Conservation (phyloP, 805 yeast genomes). For the Debaryomyces castellii region DNA sequence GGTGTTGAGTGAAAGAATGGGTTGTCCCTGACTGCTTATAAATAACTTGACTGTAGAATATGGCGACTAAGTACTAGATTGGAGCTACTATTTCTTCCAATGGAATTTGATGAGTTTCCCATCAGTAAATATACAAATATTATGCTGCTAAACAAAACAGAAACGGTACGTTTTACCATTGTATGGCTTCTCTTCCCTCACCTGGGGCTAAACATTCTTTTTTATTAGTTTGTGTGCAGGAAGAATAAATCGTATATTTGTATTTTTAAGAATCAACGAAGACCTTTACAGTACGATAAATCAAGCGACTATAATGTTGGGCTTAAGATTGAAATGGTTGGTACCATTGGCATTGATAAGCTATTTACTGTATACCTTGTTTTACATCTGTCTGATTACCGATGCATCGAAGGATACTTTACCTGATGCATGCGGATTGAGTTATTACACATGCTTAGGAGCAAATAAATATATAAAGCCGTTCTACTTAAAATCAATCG, state of each 20-base stretch:
- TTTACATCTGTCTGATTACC: conserved; percentile 5
- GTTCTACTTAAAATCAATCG: not conserved
- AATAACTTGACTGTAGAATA: too few relatives aligned
- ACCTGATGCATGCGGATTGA: conserved; percentile 1
- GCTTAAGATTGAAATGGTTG: conserved; percentile 4
- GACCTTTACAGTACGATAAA: not conserved
- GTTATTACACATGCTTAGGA: conserved; percentile 4
- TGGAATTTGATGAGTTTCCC: too few relatives aligned
- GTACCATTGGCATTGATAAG: conserved; percentile 6
- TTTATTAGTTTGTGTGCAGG: not conserved
- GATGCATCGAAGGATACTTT: not conserved
- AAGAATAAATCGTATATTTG: not conserved
- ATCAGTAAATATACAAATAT: too few relatives aligned
- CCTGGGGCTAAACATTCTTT: too few relatives aligned
- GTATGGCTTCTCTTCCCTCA: too few relatives aligned
- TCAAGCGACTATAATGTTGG: not conserved
- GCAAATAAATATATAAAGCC: conserved; percentile 3
- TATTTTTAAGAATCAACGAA: not conserved
- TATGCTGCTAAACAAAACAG: too few relatives aligned
- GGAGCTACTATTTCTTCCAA: too few relatives aligned
- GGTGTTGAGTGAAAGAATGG: too few relatives aligned
- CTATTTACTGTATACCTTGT: conserved; percentile 7
- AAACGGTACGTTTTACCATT: too few relatives aligned
- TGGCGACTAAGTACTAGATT: too few relatives aligned
- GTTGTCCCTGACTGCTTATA: too few relatives aligned